phyloP scores from a whole-genome alignment of 2,329 filamentous ascomycete species.

The Thermothelomyces thermophilus region DNA sequence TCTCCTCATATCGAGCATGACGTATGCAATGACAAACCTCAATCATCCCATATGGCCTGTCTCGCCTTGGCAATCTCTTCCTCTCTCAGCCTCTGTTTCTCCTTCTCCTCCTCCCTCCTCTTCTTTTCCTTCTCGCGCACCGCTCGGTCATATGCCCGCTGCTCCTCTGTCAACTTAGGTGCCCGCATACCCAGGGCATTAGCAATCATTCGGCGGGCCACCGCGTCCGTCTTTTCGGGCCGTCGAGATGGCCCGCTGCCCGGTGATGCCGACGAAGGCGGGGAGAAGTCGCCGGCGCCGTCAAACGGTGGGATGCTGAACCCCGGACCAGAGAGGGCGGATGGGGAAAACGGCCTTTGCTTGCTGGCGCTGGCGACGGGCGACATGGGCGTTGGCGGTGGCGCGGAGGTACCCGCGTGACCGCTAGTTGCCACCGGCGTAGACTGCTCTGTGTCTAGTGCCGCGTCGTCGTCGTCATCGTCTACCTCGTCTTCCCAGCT shows the following conservation, averaged over 20 bases:
- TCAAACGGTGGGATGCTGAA: constrained; percentile 16
- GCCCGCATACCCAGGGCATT: constrained; percentile 76
- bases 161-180: constrained; percentile 79
- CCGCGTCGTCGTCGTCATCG: constrained; percentile 5
- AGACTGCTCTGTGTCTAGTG: constrained; percentile 4
- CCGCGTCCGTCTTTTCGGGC: constrained; percentile 90
- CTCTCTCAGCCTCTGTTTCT: constrained; percentile 52
- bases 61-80: constrained; percentile 69
- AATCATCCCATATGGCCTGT: constrained; percentile 80
- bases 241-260: constrained; percentile 30
- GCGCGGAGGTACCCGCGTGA: constrained; percentile 37
- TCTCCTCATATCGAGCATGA: no score
- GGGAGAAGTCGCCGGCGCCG: constrained; percentile 1
- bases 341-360: constrained; percentile 24
- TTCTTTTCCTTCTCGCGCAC: constrained; percentile 79
- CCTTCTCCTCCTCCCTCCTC: constrained; percentile 64
- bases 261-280: neutral
- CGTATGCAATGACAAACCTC: constrained; percentile 16
- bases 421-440: constrained; percentile 6
- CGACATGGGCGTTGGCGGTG: constrained; percentile 62
- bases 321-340: constrained; percentile 6
- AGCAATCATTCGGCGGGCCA: constrained; percentile 84
- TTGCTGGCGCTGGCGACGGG: constrained; percentile 34
- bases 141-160: constrained; percentile 76
- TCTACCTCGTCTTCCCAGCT: constrained; percentile 27